These are phyloP conservation scores for Trypethelium eluteriae DNA, from an alignment of 495 filamentous ascomycete species.

Conservation along the genomic window DNA sequence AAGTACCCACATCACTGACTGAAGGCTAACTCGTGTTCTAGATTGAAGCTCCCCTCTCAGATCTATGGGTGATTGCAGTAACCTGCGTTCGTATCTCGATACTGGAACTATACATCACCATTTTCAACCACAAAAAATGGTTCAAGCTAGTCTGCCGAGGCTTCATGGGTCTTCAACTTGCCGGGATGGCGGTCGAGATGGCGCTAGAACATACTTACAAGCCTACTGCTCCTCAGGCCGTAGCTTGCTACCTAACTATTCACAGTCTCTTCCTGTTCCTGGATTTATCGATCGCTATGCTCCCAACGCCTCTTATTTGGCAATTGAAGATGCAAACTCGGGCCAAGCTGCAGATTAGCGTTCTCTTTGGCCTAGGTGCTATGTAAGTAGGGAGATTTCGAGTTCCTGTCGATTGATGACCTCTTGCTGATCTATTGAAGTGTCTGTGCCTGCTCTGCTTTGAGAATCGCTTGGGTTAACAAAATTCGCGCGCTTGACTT, in stretches of 20 bases:
- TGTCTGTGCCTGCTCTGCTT: background rate
- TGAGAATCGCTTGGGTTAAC: background rate
- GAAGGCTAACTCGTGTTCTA: background rate
- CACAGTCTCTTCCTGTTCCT: background rate
- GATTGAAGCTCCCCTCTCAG: background rate
- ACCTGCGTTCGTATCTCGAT: background rate
- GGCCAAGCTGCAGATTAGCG: background rate
- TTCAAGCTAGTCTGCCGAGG: background rate
- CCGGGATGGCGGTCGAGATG: background rate
- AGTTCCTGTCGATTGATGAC: background rate
- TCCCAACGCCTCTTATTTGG: background rate
- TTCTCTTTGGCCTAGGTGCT: background rate
- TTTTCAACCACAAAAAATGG: background rate
- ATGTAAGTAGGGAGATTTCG: background rate
- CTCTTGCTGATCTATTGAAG: background rate
- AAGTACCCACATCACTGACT: background rate
- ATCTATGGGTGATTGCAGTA: background rate
- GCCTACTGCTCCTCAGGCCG: background rate
- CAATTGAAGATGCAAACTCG: background rate
- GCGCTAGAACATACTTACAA: background rate
- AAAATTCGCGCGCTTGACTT: background rate
- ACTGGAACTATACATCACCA: background rate
- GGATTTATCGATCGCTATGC: background rate
- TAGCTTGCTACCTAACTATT: background rate
- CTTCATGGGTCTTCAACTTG: background rate